Evolutionary conservation across 1,139 yeast genomes (phyloP), one percentile per base, ranked within the genome.

Genomic region (Wickerhamomyces sp.): DNA sequence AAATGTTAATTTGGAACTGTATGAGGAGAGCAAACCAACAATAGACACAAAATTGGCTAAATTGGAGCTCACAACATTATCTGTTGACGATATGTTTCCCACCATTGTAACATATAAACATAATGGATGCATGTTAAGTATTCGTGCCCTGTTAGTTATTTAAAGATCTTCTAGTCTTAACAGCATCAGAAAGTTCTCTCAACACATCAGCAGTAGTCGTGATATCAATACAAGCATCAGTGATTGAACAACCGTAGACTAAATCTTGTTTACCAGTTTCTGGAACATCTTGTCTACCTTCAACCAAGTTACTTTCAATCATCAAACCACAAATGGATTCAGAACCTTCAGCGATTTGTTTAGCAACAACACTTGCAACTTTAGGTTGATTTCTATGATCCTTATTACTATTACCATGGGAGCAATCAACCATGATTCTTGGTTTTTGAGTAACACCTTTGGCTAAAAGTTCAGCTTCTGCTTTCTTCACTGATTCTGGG

Each of bases 161-260:
- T 21, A 42, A 27, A 15, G 39, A 22, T 68, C 96, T 80, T 70
- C 95, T 81, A 39, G 71, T 70, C 58, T 77, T 76, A 24, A 89
- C 91, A 39, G 95, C 93, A 38, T 74, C 74, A 20, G 96, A 81
- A 52, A 91, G 74, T 26, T 66, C 66, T 40, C 72, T 71, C 53
- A 91, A 71, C 35, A 86, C 91, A 13, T 64, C 68, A 44, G 73
- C 88, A 25, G 97, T 91, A 41, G 77, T 72, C 30, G 83, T 89
- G 85, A 95, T 86, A 49, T 85, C 75, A 46, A 91, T 88, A 70
- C 98, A 91, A 25, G 96, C 96, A 62, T 91, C 97, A 24, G 98
- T 91, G 54, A 91, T 89, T 32, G 95, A 85, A 50, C 91, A 85
- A 39, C 97, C 97, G 64, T 91, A 89, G 52, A 80, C 75, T 61